These are phyloP conservation scores for Delonix regia DNA, from an alignment of 306 rosid genomes.

Conservation along the genomic window DNA sequence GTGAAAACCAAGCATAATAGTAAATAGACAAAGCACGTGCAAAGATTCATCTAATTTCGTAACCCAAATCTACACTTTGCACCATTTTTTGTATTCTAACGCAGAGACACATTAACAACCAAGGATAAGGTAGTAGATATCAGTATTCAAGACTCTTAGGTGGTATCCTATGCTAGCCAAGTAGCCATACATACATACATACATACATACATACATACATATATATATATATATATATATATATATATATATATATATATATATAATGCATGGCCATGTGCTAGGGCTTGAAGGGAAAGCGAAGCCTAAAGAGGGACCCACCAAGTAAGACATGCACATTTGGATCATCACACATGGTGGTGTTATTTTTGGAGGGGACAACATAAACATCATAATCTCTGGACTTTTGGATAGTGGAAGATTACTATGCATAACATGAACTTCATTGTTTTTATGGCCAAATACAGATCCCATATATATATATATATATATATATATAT, in stretches of 20 bases:
- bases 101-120: background rate
- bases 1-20: slow-evolving; percentile 63
- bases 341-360: background rate
- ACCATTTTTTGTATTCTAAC: background rate
- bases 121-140: slow-evolving; percentile 49
- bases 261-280: background rate
- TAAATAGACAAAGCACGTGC: slow-evolving; percentile 69
- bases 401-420: background rate
- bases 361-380: slow-evolving; percentile 10
- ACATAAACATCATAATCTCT: background rate
- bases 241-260: background rate
- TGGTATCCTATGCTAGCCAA: slow-evolving; percentile 70
- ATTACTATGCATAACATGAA: slow-evolving; percentile 5
- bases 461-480: background rate
- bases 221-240: background rate
- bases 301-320: background rate
- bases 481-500: too few relatives aligned
- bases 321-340: background rate
- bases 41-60: slow-evolving; percentile 77
- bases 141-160: slow-evolving; percentile 52
- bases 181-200: too few relatives aligned
- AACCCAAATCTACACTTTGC: slow-evolving; percentile 52
- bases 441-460: background rate
- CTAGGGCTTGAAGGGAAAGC: background rate
- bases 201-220: background rate